These are phyloP conservation scores for Populus hybrid DNA, from an alignment of 441 rosid species.

Conservation along the genomic window DNA sequence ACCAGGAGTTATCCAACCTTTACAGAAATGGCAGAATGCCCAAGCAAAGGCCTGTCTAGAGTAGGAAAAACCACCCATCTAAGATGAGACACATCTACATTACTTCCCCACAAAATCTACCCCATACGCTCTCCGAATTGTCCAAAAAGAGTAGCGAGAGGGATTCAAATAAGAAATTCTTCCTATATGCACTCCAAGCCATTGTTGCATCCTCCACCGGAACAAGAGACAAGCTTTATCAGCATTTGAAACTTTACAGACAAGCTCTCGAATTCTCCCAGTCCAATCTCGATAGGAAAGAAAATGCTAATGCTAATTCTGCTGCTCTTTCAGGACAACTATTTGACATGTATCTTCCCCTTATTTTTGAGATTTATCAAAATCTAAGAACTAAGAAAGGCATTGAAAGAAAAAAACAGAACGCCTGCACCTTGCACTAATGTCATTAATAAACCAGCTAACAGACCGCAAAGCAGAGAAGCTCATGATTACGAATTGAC, in stretches of 20 bases:
- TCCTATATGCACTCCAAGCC: neutral
- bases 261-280: neutral
- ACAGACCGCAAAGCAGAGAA: neutral
- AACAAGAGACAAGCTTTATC: neutral
- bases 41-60: neutral
- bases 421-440: neutral
- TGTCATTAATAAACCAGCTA: neutral
- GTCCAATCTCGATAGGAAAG: neutral
- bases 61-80: neutral
- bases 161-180: neutral
- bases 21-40: neutral
- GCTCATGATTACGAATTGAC: neutral
- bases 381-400: neutral
- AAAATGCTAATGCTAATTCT: too few relatives aligned
- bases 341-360: neutral
- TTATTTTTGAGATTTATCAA: too few relatives aligned
- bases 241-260: neutral
- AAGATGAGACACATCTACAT: neutral
- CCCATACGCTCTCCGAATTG: neutral
- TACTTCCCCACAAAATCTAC: neutral
- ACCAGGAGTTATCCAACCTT: neutral
- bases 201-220: neutral
- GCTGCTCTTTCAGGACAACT: neutral
- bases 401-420: neutral
- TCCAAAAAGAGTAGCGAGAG: neutral